Base-by-base conservation (phyloP, 305 asterid species). In the Nicotiana rustica region DNA sequence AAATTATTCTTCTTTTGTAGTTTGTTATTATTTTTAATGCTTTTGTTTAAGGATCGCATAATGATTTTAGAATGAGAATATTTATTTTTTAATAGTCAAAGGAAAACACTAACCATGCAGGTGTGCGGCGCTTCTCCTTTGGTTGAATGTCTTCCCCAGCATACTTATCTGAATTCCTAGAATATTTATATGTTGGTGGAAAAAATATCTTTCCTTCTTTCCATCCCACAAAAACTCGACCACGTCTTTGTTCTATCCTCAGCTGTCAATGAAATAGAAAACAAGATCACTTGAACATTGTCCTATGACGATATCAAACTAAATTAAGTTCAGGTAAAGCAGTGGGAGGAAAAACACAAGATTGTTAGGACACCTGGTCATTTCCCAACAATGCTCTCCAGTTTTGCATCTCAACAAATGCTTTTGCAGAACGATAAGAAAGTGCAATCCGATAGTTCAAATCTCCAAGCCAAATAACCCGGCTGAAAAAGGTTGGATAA, bases 111-210 rank as follows among this genome's bases (percentile, higher is more conserved):
- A 78, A 85, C 89, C 89, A 85, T 52, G 89, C 88, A 4, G 88
- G 88, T 6, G 88, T 87, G 80, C 89, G 66, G 57, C 83, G 80
- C 79, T 87, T 87, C 70, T 86, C 89, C 69, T 84, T 86, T 21
- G 89, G 84, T 44, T 81, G 86, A 66, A 35, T 76, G 59, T 76
- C 82, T 15, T 81, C 89, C 65, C 87, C 87, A 33, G 87, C 84
- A 52, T 85, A 87, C 84, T 83, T 85, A 60, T 87, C 89, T 8
- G 89, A 87, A 81, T 87, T 85, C 77, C 79, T 81, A 4, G 86
- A 87, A 47, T 87, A 87, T 80, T 87, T 87, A 65, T 87, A 87
- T n/a, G 89, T 87, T 21, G 89, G 89, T 64, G 89, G 89, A 61
- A 86, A 86, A 80, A 75, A 86, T 84, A 86, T 86, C 65, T 78